Conservation (phyloP, 2,329 filamentous ascomycete species). For the Blastomyces silverae region DNA sequence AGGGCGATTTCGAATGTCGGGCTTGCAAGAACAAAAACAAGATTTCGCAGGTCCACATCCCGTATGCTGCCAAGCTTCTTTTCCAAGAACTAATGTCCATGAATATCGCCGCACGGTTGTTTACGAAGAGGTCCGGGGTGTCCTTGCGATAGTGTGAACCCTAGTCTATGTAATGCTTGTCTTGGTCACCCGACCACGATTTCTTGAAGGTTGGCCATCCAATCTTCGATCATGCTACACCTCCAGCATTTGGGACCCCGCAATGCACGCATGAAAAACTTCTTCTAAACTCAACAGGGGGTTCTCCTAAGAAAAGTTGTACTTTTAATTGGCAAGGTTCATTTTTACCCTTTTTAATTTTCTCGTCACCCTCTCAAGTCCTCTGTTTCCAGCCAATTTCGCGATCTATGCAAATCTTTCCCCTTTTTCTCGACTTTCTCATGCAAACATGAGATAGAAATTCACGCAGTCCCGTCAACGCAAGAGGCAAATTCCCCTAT, state of each 20-base stretch:
- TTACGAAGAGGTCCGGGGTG: slow-evolving; percentile 59
- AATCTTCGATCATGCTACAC: background rate
- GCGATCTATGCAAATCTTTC: background rate
- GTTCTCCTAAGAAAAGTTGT: slow-evolving; percentile 4
- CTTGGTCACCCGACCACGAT: slow-evolving; percentile 3
- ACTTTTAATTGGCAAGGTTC: slow-evolving; percentile 38
- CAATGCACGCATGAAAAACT: background rate
- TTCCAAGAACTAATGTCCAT: slow-evolving; percentile 98
- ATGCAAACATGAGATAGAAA: slow-evolving; percentile 1
- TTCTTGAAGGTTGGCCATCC: background rate
- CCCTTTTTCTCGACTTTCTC: background rate
- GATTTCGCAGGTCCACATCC: slow-evolving; percentile 96
- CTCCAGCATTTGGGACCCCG: background rate
- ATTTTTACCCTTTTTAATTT: slow-evolving; percentile 33
- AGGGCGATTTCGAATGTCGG: slow-evolving; percentile 91
- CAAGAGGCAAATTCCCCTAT: slow-evolving; percentile 1
- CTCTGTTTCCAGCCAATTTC: slow-evolving; percentile 20
- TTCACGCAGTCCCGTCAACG: background rate
- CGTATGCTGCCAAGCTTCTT: slow-evolving; percentile 92
- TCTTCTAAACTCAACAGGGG: background rate
- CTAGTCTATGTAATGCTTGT: background rate
- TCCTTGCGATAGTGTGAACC: slow-evolving; percentile 32
- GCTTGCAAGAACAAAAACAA: slow-evolving; percentile 99
- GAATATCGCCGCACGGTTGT: slow-evolving; percentile 98
- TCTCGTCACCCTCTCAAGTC: slow-evolving; percentile 37